Conservation (phyloP, 2,329 filamentous ascomycete genomes). For the Microcyclospora tardicrescens region DNA sequence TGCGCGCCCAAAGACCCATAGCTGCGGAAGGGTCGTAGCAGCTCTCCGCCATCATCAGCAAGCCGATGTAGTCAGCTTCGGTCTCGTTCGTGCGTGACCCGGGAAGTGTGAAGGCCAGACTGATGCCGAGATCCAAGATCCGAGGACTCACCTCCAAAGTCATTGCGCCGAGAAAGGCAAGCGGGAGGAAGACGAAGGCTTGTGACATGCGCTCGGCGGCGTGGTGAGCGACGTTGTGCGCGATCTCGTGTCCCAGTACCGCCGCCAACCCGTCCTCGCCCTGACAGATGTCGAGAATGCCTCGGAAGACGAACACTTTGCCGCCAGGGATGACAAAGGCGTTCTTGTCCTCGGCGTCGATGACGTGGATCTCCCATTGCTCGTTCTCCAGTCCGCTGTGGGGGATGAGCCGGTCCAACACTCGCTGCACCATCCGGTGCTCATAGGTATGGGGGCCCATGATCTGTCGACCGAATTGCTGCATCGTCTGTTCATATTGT, state of each 20-base stretch:
- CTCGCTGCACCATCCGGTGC: slow-evolving; percentile 43
- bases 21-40: slow-evolving; percentile 62
- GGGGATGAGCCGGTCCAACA: slow-evolving; percentile 54
- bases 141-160: slow-evolving; percentile 29
- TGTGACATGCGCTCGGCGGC: slow-evolving; percentile 49
- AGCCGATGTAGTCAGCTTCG: slow-evolving; percentile 68
- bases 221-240: slow-evolving; percentile 60
- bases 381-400: slow-evolving; percentile 45
- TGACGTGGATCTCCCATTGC: slow-evolving; percentile 62
- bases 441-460: slow-evolving; percentile 48
- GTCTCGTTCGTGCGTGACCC: slow-evolving; percentile 57
- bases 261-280: slow-evolving; percentile 59
- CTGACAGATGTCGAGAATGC: slow-evolving; percentile 54
- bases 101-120: slow-evolving; percentile 53
- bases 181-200: slow-evolving; percentile 23
- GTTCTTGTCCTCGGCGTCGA: slow-evolving; percentile 54
- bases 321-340: slow-evolving; percentile 66
- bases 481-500: slow-evolving; percentile 45
- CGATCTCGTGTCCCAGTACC: slow-evolving; percentile 68
- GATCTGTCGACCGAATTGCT: slow-evolving; percentile 42
- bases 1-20: slow-evolving; percentile 42
- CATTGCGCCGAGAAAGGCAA: slow-evolving; percentile 25
- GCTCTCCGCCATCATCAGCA: slow-evolving; percentile 72
- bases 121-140: slow-evolving; percentile 34
- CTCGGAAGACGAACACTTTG: slow-evolving; percentile 68